Evolutionary conservation across 2,329 filamentous ascomycete species (phyloP).

Genomic region (Byssoonygena ceratinophila): DNA sequence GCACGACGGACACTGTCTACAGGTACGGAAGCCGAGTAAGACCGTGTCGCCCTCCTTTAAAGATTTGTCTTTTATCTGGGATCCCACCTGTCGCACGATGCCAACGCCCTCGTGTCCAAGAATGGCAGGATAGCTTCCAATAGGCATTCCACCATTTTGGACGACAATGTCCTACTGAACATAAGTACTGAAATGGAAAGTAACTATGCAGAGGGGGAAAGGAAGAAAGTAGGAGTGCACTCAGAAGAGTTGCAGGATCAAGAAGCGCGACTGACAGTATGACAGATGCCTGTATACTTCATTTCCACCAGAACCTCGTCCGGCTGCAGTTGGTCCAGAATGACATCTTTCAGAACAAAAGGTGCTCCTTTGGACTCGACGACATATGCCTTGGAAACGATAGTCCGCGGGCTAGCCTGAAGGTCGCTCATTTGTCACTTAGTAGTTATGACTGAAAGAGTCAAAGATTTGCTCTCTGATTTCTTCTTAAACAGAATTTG

Average conservation of each 20-base stretch:
- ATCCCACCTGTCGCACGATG: conserved; percentile 47
- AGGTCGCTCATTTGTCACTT: neutral
- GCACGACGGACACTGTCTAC: neutral
- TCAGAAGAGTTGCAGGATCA: neutral
- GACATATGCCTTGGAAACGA: neutral
- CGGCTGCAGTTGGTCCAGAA: neutral
- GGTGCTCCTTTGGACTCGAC: conserved; percentile 1
- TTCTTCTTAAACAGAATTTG: neutral
- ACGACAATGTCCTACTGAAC: conserved; percentile 3
- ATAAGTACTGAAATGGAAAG: neutral
- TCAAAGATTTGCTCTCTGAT: neutral
- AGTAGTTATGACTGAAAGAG: neutral
- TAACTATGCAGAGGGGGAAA: too few relatives aligned
- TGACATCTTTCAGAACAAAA: neutral
- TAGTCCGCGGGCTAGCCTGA: neutral
- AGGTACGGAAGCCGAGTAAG: neutral
- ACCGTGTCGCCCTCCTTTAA: neutral
- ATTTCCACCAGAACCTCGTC: conserved; percentile 5
- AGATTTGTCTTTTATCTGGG: conserved; percentile 21
- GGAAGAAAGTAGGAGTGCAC: too few relatives aligned
- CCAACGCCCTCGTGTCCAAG: conserved; percentile 59
- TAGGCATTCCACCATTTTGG: conserved; percentile 1
- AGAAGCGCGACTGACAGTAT: neutral
- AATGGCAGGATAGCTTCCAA: conserved; percentile 35
- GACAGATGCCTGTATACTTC: conserved; percentile 8